Conservation (phyloP, 768 basidiomycete genomes). For the Pisolithus microcarpus region DNA sequence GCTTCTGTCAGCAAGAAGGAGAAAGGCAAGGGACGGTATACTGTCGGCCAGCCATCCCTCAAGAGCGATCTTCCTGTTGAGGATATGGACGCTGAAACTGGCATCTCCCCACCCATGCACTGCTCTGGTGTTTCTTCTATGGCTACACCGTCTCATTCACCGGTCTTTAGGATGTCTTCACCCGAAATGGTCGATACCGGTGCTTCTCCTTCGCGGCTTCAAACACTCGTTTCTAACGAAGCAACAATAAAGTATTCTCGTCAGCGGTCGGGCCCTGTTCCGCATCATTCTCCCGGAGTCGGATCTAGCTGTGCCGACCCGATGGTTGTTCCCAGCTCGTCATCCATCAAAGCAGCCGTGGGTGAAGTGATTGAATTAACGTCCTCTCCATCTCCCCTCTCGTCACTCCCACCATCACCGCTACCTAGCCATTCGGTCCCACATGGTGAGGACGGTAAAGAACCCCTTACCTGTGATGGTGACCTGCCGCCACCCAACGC, state of each 20-base stretch:
- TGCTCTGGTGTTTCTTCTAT: slow-evolving; percentile 1
- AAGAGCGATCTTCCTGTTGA: slow-evolving; percentile 47
- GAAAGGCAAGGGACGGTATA: slow-evolving; percentile 23
- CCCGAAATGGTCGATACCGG: background rate
- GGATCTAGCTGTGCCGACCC: background rate
- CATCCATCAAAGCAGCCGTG: slow-evolving; percentile 19
- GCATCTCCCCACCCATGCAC: slow-evolving; percentile 13
- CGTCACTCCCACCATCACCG: slow-evolving; percentile 8
- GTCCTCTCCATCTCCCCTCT: slow-evolving; percentile 24
- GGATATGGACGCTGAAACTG: slow-evolving; percentile 49
- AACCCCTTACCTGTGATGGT: slow-evolving; percentile 2
- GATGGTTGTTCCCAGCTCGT: background rate
- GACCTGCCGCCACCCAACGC: background rate
- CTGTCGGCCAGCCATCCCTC: slow-evolving; percentile 37
- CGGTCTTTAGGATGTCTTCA: background rate
- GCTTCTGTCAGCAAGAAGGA: slow-evolving; percentile 12
- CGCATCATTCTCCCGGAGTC: background rate
- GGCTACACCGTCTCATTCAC: background rate
- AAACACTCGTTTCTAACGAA: background rate
- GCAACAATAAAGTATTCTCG: background rate
- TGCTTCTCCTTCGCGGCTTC: background rate
- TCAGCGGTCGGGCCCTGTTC: background rate
- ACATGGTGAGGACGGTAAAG: slow-evolving; percentile 9
- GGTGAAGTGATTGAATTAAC: slow-evolving; percentile 27
- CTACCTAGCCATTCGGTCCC: background rate